These are phyloP conservation scores for Ambrosia trifida DNA, from an alignment of 129 eudicot species.

Conservation along the genomic window DNA sequence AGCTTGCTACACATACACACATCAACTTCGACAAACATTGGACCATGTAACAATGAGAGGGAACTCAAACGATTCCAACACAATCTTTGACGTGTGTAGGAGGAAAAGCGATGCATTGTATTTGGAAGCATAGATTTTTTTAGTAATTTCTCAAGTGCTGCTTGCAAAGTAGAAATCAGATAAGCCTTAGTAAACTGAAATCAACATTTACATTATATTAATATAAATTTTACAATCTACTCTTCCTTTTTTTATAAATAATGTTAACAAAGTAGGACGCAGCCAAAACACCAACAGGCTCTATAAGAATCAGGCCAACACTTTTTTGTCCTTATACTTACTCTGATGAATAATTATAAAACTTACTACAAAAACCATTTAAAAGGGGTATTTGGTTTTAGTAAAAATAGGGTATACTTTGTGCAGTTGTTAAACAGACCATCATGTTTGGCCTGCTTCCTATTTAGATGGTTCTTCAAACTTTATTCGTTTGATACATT, in stretches of 20 bases:
- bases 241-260: not conserved
- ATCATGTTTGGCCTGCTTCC: conserved; percentile 7
- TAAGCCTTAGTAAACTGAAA: not conserved
- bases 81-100: too few species aligned
- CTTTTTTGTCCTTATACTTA: not conserved
- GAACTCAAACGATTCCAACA: too few species aligned
- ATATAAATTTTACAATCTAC: not conserved
- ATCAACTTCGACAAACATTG: too few species aligned
- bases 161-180: conserved; percentile 5
- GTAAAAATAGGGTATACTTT: too few species aligned
- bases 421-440: not conserved
- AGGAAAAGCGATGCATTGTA: too few species aligned
- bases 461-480: not conserved
- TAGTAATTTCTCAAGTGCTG: conserved; percentile 73
- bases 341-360: not conserved
- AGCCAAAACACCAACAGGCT: not conserved
- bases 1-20: too few species aligned
- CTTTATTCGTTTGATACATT: not conserved
- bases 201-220: conserved; percentile 4
- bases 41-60: too few species aligned
- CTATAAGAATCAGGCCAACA: not conserved
- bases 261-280: not conserved
- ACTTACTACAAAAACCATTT: not conserved
- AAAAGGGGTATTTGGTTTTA: too few species aligned
- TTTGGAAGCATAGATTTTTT: too few species aligned